phyloP scores from a whole-genome alignment of 208 protist genomes.

The Jaenimonas drosophilae region DNA sequence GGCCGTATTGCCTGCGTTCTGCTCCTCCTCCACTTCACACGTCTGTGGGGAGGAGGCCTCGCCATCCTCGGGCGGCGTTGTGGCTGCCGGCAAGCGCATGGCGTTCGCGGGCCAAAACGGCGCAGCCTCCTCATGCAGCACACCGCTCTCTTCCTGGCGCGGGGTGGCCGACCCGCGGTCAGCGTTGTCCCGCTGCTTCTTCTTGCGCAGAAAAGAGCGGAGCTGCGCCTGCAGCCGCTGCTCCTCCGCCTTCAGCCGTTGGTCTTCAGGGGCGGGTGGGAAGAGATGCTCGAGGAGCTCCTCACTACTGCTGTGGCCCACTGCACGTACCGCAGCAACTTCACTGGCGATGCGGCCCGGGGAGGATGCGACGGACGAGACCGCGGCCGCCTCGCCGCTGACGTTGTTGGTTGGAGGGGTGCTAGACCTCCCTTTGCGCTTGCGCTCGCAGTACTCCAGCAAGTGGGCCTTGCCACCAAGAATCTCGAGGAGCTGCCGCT shows the following conservation, averaged over 20 bases:
- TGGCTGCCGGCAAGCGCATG: too few relatives aligned
- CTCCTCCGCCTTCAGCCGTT: not conserved
- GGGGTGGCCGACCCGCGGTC: too few relatives aligned
- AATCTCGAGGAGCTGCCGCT: slow-evolving; percentile 3
- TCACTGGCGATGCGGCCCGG: not conserved
- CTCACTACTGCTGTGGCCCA: not conserved
- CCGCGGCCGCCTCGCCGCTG: not conserved
- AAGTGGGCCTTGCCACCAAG: slow-evolving; percentile 3
- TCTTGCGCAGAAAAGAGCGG: not conserved
- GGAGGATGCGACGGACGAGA: not conserved
- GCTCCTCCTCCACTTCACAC: too few relatives aligned
- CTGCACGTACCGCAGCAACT: not conserved
- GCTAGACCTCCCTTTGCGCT: not conserved
- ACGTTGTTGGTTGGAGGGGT: not conserved
- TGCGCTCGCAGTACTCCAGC: not conserved
- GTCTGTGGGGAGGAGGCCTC: too few relatives aligned
- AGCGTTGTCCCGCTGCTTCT: not conserved
- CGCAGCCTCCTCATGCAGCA: too few relatives aligned
- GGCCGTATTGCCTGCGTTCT: not conserved
- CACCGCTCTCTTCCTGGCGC: too few relatives aligned
- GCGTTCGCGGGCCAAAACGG: too few relatives aligned
- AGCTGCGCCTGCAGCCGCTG: not conserved
- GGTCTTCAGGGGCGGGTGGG: not conserved
- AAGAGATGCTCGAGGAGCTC: not conserved
- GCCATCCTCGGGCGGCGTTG: too few relatives aligned